These are phyloP conservation scores for Globisporangium cystogenes DNA, from an alignment of 352 stramenopile species.

Conservation along the genomic window DNA sequence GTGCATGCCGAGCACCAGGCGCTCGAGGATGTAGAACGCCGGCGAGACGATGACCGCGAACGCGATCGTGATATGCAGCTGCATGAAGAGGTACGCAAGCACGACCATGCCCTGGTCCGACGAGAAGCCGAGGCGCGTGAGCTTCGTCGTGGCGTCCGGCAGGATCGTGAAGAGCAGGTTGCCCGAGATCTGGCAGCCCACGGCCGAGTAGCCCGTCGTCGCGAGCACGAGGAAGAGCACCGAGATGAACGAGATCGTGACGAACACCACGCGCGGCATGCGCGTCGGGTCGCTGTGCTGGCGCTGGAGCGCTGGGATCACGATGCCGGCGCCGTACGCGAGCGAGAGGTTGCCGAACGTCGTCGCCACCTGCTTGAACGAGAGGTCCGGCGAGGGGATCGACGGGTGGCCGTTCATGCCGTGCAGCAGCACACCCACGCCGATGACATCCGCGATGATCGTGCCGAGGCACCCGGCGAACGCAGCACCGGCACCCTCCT, in stretches of 20 bases:
- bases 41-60: conserved; percentile 47
- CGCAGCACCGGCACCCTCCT: conserved; percentile 36
- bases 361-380: conserved; percentile 35
- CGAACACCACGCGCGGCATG: conserved; percentile 44
- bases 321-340: conserved; percentile 45
- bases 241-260: conserved; percentile 46
- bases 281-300: conserved; percentile 43
- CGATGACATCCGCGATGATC: conserved; percentile 39
- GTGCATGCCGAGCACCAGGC: conserved; percentile 61
- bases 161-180: conserved; percentile 55
- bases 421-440: conserved; percentile 29
- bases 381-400: conserved; percentile 28
- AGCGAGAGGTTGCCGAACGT: conserved; percentile 46
- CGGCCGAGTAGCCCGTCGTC: conserved; percentile 28
- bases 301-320: conserved; percentile 44
- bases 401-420: conserved; percentile 37
- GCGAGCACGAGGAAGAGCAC: conserved; percentile 39
- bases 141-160: conserved; percentile 15
- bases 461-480: conserved; percentile 43
- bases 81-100: conserved; percentile 55
- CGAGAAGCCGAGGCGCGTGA: conserved; percentile 40
- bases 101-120: conserved; percentile 34
- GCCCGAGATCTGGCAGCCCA: conserved; percentile 46
- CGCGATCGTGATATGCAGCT: conserved; percentile 38
- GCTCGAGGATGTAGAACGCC: conserved; percentile 55